Conservation (phyloP, 73 alveolate genomes). For the Stentor roeselii region DNA sequence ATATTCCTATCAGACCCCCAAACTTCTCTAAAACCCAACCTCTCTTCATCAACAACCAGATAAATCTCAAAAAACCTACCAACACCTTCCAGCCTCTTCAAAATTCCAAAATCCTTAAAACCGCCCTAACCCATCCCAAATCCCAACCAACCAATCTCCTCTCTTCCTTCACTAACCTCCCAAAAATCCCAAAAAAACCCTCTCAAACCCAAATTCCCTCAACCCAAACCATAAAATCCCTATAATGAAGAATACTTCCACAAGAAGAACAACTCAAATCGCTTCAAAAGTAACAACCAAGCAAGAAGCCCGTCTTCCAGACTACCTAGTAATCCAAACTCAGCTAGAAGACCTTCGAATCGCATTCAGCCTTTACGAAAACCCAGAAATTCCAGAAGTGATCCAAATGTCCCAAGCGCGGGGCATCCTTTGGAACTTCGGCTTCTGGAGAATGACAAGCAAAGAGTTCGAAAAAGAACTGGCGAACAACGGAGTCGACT, state of each 20-base stretch:
- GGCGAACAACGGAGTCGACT: constrained; percentile 48
- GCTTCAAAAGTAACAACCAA: not conserved
- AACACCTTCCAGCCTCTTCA: no score
- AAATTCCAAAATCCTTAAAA: no score
- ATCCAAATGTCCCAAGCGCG: constrained; percentile 14
- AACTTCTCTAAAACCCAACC: no score
- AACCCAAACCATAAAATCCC: no score
- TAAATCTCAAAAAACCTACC: no score
- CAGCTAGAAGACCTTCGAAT: constrained; percentile 8
- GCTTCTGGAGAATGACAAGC: constrained; percentile 63
- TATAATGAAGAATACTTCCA: not conserved
- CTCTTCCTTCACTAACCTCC: no score
- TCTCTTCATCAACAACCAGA: no score
- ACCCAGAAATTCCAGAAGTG: constrained; percentile 39
- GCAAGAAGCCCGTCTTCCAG: not conserved
- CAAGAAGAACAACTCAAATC: not conserved
- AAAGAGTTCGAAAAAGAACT: constrained; percentile 72
- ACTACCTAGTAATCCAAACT: not conserved
- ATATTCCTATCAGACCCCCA: no score
- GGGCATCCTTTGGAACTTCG: constrained; percentile 51
- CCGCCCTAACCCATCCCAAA: no score
- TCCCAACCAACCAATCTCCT: no score
- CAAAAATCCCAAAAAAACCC: no score
- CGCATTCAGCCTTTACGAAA: constrained; percentile 30
- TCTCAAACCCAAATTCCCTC: no score